Evolutionary conservation across 163 green algal species (phyloP).

Genomic region (Coccomyxa subellipsoidea): DNA sequence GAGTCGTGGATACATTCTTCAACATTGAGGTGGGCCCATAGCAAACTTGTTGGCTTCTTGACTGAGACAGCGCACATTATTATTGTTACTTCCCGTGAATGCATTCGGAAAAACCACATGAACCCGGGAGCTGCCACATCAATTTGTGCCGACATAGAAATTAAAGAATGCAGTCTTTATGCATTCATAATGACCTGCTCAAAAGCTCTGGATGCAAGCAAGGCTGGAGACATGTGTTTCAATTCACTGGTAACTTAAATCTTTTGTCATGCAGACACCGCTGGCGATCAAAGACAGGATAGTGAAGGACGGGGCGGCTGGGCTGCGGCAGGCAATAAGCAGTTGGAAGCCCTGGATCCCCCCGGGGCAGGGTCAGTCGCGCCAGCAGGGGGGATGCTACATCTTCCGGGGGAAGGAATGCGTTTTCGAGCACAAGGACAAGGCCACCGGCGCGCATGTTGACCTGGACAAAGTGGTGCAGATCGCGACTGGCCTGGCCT

Average conservation of each 20-base stretch:
- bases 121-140: too few relatives aligned
- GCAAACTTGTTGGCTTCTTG: background rate
- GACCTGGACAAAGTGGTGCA: slow-evolving; percentile 4
- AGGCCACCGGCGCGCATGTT: slow-evolving; percentile 43
- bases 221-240: too few relatives aligned
- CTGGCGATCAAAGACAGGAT: slow-evolving; percentile 63
- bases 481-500: background rate
- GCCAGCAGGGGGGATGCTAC: slow-evolving; percentile 64
- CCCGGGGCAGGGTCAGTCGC: slow-evolving; percentile 32
- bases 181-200: too few relatives aligned
- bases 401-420: slow-evolving; percentile 53
- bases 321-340: slow-evolving; percentile 55
- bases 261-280: slow-evolving; percentile 62
- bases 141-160: too few relatives aligned
- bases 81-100: too few relatives aligned
- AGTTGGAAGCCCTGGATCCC: slow-evolving; percentile 66
- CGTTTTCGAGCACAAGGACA: slow-evolving; percentile 54
- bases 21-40: slow-evolving; percentile 23
- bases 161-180: too few relatives aligned
- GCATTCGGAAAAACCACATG: too few relatives aligned
- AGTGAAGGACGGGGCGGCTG: slow-evolving; percentile 39
- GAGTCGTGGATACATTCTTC: slow-evolving; percentile 64
- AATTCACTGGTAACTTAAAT: too few relatives aligned
- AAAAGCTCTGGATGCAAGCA: too few relatives aligned
- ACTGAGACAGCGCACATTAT: too few relatives aligned